Evolutionary conservation across 805 yeast genomes (phyloP), one percentile per base, ranked within the genome.

Genomic region (Millerago galiae): DNA sequence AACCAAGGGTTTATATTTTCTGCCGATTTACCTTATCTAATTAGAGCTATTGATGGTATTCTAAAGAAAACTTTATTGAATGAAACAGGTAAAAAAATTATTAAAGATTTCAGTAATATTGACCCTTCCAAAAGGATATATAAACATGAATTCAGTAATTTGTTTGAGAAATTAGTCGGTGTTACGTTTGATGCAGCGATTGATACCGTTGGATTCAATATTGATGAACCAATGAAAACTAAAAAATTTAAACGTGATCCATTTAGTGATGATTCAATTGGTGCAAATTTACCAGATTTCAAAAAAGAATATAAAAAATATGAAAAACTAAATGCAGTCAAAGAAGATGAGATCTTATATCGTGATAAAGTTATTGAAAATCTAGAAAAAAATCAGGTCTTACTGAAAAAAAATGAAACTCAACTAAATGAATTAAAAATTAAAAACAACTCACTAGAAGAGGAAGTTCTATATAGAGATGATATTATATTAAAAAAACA

Each of bases 151-250:
- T 61, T 63, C 50, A 45, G 51, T 26, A 48, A 54, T 14, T 43
- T 63, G 16, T 63, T 65, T 38, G 52, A 52, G 21, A 56, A 61
- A 7, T 45, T 67, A 17, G 44, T 61, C 8, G 68, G 69, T 3
- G 47, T 52, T n/a, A 51, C 59, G 1, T 62, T 62, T 41, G 49
- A 44, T n/a, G 54, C 52, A 15, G 61, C 62, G 0, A 51, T 61
- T 2, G 52, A 47, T 21, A 41, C 48, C 34, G 44, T 50, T n/a
- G 36, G 32, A 2, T 27, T 27, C 8, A 15, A 14, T 33, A 28
- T 11, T 42, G 33, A 8, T 47, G 10, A 33, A 10, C 9, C 15
- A 8, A 27, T 15, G 6, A n/a, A 34, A 14, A 31, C 34, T 28
- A 26, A 2, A 4, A 24, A 15, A 8, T 14, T 10, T 9, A 13